A percentile compares a stretch with the other conserved stretches of the same genome.
Conservation (phyloP, 2,329 filamentous ascomycete genomes). For the Alternaria sp. region DNA sequence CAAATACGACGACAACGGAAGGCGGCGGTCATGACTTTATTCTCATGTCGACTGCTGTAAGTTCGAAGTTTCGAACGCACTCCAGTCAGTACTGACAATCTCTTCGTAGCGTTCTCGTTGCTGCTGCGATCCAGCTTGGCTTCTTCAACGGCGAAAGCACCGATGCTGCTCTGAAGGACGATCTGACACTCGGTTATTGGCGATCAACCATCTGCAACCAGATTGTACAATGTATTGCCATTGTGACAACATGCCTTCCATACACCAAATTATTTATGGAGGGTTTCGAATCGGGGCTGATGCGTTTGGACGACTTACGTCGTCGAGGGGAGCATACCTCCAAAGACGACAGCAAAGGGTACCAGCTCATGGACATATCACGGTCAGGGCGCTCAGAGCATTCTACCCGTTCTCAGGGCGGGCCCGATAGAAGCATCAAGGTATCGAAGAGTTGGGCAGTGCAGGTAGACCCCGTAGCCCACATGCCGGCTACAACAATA, state of each 20-base stretch:
- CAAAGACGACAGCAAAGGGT: conserved; percentile 21
- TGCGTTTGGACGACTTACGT: conserved; percentile 33
- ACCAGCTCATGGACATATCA: conserved; percentile 31
- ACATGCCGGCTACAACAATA: neutral
- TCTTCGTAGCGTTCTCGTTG: conserved; percentile 23
- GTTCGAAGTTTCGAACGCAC: neutral
- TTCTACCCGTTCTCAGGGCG: neutral
- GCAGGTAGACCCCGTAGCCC: conserved; percentile 17
- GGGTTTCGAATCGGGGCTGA: conserved; percentile 36
- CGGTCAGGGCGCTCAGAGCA: conserved; percentile 8
- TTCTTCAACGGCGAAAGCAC: conserved; percentile 27
- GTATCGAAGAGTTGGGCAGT: conserved; percentile 25
- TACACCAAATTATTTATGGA: conserved; percentile 43
- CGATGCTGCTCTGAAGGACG: conserved; percentile 17
- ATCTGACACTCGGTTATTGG: conserved; percentile 42
- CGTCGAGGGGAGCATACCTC: conserved; percentile 22
- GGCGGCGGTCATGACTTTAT: conserved; percentile 28
- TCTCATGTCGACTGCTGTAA: conserved; percentile 30
- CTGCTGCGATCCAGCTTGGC: conserved; percentile 25
- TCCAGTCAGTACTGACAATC: neutral
- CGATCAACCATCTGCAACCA: conserved; percentile 36
- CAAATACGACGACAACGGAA: conserved; percentile 26
- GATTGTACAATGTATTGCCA: conserved; percentile 34
- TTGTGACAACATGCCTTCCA: conserved; percentile 39
- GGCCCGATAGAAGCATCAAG: conserved; percentile 15